These are phyloP conservation scores for Cercospora zeae-maydis DNA, from an alignment of 2,329 filamentous ascomycete species.

Conservation along the genomic window DNA sequence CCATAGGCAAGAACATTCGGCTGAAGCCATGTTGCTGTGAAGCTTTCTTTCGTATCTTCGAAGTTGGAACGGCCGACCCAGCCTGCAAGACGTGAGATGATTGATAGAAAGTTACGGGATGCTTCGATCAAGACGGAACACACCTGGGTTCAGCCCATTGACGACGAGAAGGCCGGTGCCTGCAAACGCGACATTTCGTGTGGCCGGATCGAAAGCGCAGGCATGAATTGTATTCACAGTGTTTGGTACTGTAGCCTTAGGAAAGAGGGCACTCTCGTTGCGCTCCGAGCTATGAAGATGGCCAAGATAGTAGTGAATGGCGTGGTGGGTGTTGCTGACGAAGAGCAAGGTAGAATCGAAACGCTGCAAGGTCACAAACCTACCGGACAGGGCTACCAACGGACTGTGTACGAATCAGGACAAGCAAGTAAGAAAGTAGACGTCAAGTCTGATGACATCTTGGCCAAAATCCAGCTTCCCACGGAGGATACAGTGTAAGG, in stretches of 20 bases:
- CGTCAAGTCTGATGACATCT: not conserved
- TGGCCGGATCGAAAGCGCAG: constrained; percentile 8
- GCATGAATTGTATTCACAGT: constrained; percentile 10
- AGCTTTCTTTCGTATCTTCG: constrained; percentile 9
- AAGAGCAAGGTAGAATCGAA: not conserved
- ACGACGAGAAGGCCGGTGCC: not conserved
- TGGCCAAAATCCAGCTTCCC: not conserved
- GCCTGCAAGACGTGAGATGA: not conserved
- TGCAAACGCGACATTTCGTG: constrained; percentile 5
- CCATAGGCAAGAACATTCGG: constrained; percentile 14
- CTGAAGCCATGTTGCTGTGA: constrained; percentile 16
- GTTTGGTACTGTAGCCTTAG: not conserved
- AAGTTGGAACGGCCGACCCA: not conserved
- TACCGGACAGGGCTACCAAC: not conserved
- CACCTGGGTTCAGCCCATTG: not conserved
- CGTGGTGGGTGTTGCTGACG: not conserved
- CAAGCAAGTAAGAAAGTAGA: not conserved
- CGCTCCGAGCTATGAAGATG: not conserved
- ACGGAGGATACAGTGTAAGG: not conserved
- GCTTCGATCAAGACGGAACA: not conserved
- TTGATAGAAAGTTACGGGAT: not conserved
- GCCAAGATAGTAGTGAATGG: constrained; percentile 1
- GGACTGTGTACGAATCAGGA: not conserved
- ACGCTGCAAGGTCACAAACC: constrained; percentile 1
- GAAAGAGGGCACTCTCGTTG: not conserved